Evolutionary conservation across 2,329 filamentous ascomycete genomes (phyloP).

Genomic region (Parasarocladium wereldwijsianum): DNA sequence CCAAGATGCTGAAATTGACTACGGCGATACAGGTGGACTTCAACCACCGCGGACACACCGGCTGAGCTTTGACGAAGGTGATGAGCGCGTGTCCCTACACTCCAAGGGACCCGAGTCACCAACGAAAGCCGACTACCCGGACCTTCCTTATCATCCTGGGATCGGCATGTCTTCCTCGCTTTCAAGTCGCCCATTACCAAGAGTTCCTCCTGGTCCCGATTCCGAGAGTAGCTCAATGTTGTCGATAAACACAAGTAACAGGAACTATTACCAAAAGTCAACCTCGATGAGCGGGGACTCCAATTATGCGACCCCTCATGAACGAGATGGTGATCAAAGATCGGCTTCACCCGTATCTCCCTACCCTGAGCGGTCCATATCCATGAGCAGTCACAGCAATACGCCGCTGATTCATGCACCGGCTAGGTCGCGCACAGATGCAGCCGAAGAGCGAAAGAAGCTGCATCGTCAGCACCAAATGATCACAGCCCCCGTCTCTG

Average conservation of each 20-base stretch:
- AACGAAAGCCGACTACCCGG: constrained; percentile 60
- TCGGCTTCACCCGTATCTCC: constrained; percentile 17
- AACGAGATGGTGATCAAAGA: constrained; percentile 9
- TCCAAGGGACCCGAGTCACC: constrained; percentile 49
- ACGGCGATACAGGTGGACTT: constrained; percentile 78
- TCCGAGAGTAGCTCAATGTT: constrained; percentile 45
- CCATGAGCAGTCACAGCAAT: constrained; percentile 67
- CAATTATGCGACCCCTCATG: constrained; percentile 8
- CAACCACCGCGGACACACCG: constrained; percentile 60
- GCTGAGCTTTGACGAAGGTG: constrained; percentile 84
- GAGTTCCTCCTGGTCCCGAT: constrained; percentile 42
- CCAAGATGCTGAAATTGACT: constrained; percentile 61
- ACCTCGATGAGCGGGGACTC: constrained; percentile 35
- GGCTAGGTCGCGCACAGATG: constrained; percentile 88
- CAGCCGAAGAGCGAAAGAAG: constrained; percentile 53
- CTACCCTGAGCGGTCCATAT: constrained; percentile 58
- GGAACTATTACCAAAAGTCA: constrained; percentile 26
- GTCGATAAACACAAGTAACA: constrained; percentile 26
- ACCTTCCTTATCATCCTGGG: constrained; percentile 88
- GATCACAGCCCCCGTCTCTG: constrained; percentile 33
- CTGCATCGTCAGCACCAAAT: constrained; percentile 35
- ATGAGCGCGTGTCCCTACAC: constrained; percentile 52
- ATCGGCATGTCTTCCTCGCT: too few relatives aligned
- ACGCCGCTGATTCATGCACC: constrained; percentile 67
- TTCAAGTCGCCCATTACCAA: constrained; percentile 48